These are phyloP conservation scores for Bryoerythrophyllum caledonicum DNA, from an alignment of 225 moss, liverwort and hornwort genomes.

Conservation along the genomic window DNA sequence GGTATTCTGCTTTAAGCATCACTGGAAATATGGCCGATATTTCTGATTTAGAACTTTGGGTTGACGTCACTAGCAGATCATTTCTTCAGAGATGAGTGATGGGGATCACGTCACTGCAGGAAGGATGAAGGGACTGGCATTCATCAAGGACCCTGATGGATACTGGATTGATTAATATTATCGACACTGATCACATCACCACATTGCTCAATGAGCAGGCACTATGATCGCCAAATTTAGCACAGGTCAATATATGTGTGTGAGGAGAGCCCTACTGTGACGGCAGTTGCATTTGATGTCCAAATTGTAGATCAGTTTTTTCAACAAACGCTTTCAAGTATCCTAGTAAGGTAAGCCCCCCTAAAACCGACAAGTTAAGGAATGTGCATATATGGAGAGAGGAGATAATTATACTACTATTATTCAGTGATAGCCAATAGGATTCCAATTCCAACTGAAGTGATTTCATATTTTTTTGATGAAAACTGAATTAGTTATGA, in stretches of 20 bases:
- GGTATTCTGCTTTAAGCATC: constrained; percentile 24
- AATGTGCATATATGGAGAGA: too few species aligned
- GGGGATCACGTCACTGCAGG: constrained; percentile 25
- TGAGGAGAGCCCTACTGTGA: background rate
- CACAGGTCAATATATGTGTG: background rate
- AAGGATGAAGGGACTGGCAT: constrained; percentile 72
- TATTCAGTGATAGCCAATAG: too few species aligned
- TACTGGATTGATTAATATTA: constrained; percentile 83
- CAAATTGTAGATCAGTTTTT: background rate
- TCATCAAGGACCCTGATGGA: constrained; percentile 70
- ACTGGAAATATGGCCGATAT: background rate
- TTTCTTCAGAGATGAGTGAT: background rate
- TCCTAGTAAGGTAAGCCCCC: too few species aligned
- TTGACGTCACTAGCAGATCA: background rate
- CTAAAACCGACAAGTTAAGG: too few species aligned
- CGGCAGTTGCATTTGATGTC: background rate
- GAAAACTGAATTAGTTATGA: too few species aligned
- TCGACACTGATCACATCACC: constrained; percentile 37
- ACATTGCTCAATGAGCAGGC: constrained; percentile 14
- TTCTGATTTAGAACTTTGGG: background rate
- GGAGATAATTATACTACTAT: too few species aligned
- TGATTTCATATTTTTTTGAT: too few species aligned
- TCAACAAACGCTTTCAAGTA: background rate
- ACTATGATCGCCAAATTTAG: background rate
- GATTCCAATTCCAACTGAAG: too few species aligned